Conservation (phyloP, 257 asterid genomes). For the Phtheirospermum japonicum region DNA sequence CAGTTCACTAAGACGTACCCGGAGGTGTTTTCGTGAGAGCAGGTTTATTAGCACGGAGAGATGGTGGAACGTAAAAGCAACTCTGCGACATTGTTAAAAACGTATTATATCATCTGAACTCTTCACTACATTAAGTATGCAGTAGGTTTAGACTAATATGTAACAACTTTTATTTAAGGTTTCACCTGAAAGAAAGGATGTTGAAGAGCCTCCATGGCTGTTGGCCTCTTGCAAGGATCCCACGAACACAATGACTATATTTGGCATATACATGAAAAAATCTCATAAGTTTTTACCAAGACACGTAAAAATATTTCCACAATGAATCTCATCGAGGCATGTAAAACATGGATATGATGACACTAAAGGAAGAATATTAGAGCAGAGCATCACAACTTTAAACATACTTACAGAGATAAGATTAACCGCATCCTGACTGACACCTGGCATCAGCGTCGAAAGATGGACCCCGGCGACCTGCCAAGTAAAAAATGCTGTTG, state of each 20-base stretch:
- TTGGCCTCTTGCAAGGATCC: slow-evolving; percentile 76
- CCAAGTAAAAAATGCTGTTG: neutral
- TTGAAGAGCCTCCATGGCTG: slow-evolving; percentile 64
- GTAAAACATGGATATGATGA: slow-evolving; percentile 1
- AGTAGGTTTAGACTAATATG: slow-evolving; percentile 1
- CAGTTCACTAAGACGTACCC: slow-evolving; percentile 42
- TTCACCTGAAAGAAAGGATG: slow-evolving; percentile 67
- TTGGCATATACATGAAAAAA: slow-evolving; percentile 16
- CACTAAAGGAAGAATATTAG: neutral
- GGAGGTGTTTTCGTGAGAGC: slow-evolving; percentile 54
- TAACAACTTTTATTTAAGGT: neutral
- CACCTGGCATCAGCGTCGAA: slow-evolving; percentile 64
- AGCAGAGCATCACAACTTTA: slow-evolving; percentile 6
- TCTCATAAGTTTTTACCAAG: neutral
- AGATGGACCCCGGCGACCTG: slow-evolving; percentile 57
- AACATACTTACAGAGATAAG: slow-evolving; percentile 49
- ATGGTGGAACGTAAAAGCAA: slow-evolving; percentile 57
- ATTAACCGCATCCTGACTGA: slow-evolving; percentile 67
- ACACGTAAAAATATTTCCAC: slow-evolving; percentile 1
- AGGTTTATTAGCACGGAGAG: slow-evolving; percentile 47
- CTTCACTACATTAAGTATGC: neutral
- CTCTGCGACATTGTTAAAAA: slow-evolving; percentile 44
- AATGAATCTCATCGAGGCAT: slow-evolving; percentile 4
- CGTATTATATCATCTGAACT: neutral
- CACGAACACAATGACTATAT: slow-evolving; percentile 62